A percentile compares a stretch with the other conserved stretches of the same genome.
phyloP scores from a whole-genome alignment of 208 protist genomes.

The Leishmania martiniquensis region DNA sequence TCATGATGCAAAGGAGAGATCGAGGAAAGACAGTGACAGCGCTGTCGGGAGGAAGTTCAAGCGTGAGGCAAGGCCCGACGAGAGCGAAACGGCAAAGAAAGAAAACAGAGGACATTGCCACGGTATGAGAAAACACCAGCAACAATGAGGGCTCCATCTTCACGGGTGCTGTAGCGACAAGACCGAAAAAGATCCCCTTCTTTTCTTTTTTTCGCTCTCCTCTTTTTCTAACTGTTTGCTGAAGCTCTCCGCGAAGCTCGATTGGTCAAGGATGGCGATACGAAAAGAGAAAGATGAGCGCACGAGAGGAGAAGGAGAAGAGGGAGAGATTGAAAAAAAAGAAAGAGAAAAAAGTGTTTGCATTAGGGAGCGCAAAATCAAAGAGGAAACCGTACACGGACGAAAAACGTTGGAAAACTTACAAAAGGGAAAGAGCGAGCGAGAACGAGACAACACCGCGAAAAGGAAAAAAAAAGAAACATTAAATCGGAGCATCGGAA shows the following conservation, averaged over 20 bases:
- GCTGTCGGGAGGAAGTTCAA: neutral
- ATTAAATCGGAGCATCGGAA: neutral
- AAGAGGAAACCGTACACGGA: neutral
- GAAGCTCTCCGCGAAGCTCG: neutral
- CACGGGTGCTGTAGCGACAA: neutral
- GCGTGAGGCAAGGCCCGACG: neutral
- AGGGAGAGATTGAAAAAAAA: neutral
- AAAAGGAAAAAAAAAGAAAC: neutral
- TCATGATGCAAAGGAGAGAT: neutral
- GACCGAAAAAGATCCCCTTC: neutral
- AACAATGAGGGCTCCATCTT: neutral
- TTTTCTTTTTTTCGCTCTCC: conserved; percentile 10
- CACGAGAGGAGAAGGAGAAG: conserved; percentile 7
- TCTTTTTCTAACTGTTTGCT: neutral
- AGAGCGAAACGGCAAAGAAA: neutral
- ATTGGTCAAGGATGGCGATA: neutral
- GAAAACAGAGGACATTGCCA: neutral
- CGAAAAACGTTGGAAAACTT: no score
- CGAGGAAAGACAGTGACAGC: neutral
- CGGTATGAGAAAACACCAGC: neutral
- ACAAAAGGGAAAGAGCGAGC: conserved; percentile 7
- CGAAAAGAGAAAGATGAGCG: neutral
- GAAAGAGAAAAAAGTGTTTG: neutral
- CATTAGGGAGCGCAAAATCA: no score
- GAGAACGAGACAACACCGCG: neutral